Evolutionary conservation across 805 yeast genomes (phyloP), one percentile per base, ranked within the genome.

Genomic region (Schwanniomyces yamadae): DNA sequence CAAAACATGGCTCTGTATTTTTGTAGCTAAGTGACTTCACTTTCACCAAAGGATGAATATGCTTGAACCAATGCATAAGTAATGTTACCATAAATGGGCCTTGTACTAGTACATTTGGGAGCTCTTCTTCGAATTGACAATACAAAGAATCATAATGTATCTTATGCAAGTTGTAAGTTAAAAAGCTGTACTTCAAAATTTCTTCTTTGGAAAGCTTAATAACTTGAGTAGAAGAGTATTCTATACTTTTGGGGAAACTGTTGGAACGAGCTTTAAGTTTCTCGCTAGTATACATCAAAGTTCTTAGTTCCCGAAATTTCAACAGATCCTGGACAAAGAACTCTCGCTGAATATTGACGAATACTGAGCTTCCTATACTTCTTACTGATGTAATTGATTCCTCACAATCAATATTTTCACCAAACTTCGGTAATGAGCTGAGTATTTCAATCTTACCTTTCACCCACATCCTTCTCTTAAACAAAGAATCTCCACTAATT

Each of bases 151-250:
- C 85, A 56, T 79, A 81, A 60, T 91, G 99, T 25, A 91, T 86
- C 39, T 74, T 72, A 59, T 91, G 99, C 3, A 95, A 71, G 55
- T 91, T 91, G 61, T 80, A 81, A 1, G 93, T 81, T 35, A 93
- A 56, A 9, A 86, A 82, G 29, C 91, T 80, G 60, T 80, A 85
- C 42, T 87, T 63, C 45, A 79, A 71, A 23, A 79, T 65, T 25
- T 77, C 67, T 6, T 31, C 29, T 6, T 13, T 12, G 10, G 27
- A 14, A 14, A 39, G 17, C n/a, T 12, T 23, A 17, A 39, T 27
- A 11, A 23, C 23, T 8, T 21, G 17, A 2, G 28, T 9, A 14
- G 27, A 16, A 7, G 13, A 8, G 8, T 34, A 24, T 19, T 13
- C 14, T 25, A 13, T 6, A 22, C 12, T 4, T n/a, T 27, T 24